A percentile compares a stretch with the other conserved stretches of the same genome.
These are phyloP conservation scores for Phanerodontia chrysosporium DNA, from an alignment of 768 basidiomycete genomes.

Conservation along the genomic window DNA sequence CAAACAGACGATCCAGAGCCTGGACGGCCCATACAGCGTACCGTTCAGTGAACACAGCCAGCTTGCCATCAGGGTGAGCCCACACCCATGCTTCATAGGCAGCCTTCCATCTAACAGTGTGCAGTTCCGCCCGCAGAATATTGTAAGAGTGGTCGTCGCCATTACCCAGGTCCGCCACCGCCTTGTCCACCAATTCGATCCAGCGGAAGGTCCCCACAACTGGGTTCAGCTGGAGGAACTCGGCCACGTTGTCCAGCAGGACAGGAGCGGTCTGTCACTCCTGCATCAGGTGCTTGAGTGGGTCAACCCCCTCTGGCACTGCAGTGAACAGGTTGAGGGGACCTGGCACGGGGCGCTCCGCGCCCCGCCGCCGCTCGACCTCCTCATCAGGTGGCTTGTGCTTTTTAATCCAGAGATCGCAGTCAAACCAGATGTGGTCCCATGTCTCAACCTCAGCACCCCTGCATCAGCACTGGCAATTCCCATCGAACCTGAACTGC, in stretches of 20 bases:
- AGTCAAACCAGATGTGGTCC: slow-evolving; percentile 11
- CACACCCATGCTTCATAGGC: not conserved
- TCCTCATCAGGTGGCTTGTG: slow-evolving; percentile 5
- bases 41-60: not conserved
- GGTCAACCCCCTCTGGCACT: not conserved
- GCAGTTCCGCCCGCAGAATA: not conserved
- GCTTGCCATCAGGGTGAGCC: not conserved
- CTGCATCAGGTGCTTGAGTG: not conserved
- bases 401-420: slow-evolving; percentile 5
- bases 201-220: slow-evolving; percentile 2
- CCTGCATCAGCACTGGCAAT: not conserved
- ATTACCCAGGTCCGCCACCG: not conserved
- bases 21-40: not conserved
- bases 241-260: not conserved
- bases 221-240: slow-evolving; percentile 5
- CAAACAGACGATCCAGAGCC: not conserved
- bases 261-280: not conserved
- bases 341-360: not conserved
- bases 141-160: not conserved
- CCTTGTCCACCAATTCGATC: slow-evolving; percentile 3
- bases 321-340: not conserved
- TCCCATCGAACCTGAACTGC: not conserved
- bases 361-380: not conserved
- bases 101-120: not conserved
- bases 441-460: not conserved